Evolutionary conservation across 2,329 filamentous ascomycete genomes (phyloP), one percentile per base, ranked within the genome.

Genomic region (Lasiodiplodia sp.): DNA sequence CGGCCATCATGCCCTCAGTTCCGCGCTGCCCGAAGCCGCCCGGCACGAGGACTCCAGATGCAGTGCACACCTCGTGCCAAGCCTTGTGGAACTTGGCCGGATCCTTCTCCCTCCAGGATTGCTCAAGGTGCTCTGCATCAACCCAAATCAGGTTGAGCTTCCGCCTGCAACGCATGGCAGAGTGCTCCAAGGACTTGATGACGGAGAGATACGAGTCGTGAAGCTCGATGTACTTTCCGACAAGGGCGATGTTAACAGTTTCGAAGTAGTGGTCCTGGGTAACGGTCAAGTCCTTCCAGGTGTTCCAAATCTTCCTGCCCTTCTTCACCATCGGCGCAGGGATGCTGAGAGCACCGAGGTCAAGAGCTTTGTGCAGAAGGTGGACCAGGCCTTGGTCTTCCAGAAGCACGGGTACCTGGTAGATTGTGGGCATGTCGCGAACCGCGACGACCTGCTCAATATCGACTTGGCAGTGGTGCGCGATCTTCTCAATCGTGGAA

Each of bases 341-440:
- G 62, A 89, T 84, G 12, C 77, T 73, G 57, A 90, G 75, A 21
- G 82, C 78, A 70, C 92, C 86, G 12, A 97, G 86, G 44, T 86
- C 84, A 38, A 97, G 85, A 21, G 89, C 85, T 21, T 86, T 82
- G 47, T 85, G 86, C 67, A 98, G 83, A n/a, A 89, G 86, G 14
- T 84, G 80, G 10, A 95, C 83, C 2, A 98, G 84, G 28, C 89
- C 88, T 81, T 98, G 93, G 73, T 94, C 86, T 73, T 95, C 88
- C 16, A 98, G 89, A 28, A 98, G 91, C n/a, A 97, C 85, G 0
- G 96, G 96, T 2, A 98, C 95, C 72, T 97, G 94, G 81, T 99
- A 99, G 65, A 92, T 96, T 14, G 94, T 94, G 23, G 90, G 86
- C 81, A 98, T 93, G 78, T 98, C 91, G 73, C 91, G 91, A 12